These are phyloP conservation scores for Heritiera littoralis DNA, from an alignment of 345 rosid species.

Conservation along the genomic window DNA sequence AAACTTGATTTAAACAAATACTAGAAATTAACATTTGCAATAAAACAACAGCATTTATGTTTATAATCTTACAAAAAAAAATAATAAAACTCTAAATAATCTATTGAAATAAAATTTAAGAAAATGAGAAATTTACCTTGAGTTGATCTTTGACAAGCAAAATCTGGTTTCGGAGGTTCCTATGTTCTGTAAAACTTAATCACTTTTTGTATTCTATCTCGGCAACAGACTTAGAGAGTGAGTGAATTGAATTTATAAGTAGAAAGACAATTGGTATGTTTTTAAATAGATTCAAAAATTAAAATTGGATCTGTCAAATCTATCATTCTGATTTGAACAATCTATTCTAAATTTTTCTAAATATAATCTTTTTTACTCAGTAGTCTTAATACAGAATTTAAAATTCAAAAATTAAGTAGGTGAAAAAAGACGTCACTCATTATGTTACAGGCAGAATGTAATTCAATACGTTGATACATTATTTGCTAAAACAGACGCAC, in stretches of 20 bases:
- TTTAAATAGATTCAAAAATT: not conserved
- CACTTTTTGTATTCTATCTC: not conserved
- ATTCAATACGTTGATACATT: not conserved
- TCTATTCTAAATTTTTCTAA: not conserved
- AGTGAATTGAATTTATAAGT: not conserved
- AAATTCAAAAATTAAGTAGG: not conserved
- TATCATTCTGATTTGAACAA: not conserved
- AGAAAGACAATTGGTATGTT: not conserved
- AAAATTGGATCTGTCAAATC: not conserved
- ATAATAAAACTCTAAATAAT: not conserved
- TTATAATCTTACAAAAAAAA: too few species aligned
- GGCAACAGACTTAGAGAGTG: rapidly evolving
- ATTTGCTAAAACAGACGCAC: not conserved
- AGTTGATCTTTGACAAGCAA: not conserved
- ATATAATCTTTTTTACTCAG: not conserved
- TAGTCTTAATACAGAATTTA: not conserved
- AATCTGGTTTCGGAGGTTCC: not conserved
- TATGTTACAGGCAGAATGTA: too few species aligned
- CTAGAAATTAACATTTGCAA: not conserved
- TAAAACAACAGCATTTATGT: not conserved
- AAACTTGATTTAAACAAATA: not conserved
- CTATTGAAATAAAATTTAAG: not conserved
- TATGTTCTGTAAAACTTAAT: not conserved
- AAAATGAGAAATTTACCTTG: not conserved
- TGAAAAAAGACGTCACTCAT: not conserved